These are phyloP conservation scores for Erythrophleum fordii DNA, from an alignment of 306 rosid genomes.

Conservation along the genomic window DNA sequence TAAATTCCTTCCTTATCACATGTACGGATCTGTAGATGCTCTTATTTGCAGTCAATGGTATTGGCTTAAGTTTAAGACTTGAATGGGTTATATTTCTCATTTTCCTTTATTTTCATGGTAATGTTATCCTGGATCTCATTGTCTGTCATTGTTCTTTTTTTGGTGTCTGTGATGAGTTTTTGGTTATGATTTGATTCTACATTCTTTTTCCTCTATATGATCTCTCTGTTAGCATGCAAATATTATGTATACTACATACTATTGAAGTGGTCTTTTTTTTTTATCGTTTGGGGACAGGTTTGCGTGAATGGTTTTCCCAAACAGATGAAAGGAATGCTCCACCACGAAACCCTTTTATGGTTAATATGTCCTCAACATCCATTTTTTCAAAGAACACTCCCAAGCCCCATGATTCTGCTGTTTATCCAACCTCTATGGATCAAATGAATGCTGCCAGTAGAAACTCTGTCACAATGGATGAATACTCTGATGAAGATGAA, in stretches of 20 bases:
- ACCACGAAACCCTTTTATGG: constrained; percentile 98
- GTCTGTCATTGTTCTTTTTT: constrained; percentile 3
- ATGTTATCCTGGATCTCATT: neutral
- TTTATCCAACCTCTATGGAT: constrained; percentile 57
- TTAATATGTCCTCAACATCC: constrained; percentile 92
- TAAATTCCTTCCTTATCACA: neutral
- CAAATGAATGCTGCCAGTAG: constrained; percentile 70
- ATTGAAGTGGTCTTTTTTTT: constrained; percentile 3
- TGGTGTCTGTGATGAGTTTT: neutral
- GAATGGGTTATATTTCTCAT: neutral
- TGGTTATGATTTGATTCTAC: neutral
- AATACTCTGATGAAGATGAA: constrained; percentile 95
- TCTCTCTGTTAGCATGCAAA: neutral
- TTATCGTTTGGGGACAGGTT: constrained; percentile 52
- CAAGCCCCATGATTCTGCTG: constrained; percentile 65
- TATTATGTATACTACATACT: neutral
- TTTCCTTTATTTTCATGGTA: neutral
- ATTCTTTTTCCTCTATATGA: neutral
- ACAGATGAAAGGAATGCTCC: constrained; percentile 94
- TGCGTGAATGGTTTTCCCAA: constrained; percentile 96
- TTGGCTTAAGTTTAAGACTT: neutral
- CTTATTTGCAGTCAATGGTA: neutral
- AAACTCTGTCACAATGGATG: constrained; percentile 87
- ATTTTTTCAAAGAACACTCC: constrained; percentile 71
- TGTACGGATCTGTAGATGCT: neutral